phyloP scores from a whole-genome alignment of 441 rosid species.

The Arabidopsis lyrata region DNA sequence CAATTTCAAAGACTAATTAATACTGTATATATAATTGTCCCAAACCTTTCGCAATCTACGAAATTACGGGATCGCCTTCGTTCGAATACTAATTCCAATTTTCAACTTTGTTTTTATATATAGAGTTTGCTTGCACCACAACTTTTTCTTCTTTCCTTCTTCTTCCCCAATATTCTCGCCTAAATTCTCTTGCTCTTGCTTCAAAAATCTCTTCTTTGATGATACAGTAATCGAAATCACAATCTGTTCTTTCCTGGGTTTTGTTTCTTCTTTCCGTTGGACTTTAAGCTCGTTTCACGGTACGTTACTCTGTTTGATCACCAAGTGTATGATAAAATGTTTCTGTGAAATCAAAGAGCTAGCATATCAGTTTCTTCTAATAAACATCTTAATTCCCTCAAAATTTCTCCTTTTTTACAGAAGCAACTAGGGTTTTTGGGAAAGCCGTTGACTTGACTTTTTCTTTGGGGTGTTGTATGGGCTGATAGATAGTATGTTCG shows the following conservation, averaged over 20 bases:
- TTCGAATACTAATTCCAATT: conserved; percentile 27
- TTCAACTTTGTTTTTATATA: conserved; percentile 13
- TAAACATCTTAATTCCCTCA: neutral
- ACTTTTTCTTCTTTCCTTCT: conserved; percentile 3
- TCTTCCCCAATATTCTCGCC: conserved; percentile 8
- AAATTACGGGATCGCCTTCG: conserved; percentile 34
- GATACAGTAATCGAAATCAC: neutral
- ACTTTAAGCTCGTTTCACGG: conserved; percentile 33
- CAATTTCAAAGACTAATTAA: conserved; percentile 11
- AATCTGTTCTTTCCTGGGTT: neutral
- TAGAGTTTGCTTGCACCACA: conserved; percentile 19
- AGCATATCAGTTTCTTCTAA: neutral
- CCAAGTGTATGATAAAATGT: conserved; percentile 29
- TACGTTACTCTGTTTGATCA: conserved; percentile 34
- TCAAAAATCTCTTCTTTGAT: conserved; percentile 9
- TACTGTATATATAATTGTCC: neutral
- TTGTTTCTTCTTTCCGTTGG: neutral
- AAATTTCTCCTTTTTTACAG: conserved; percentile 27
- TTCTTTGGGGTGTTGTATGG: neutral
- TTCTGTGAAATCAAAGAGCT: conserved; percentile 9
- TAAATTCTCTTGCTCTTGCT: conserved; percentile 22
- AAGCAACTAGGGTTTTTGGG: conserved; percentile 9
- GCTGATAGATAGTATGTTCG: conserved; percentile 9
- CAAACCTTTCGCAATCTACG: conserved; percentile 34
- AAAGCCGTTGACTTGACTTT: conserved; percentile 41